Evolutionary conservation across 306 rosid genomes (phyloP), one percentile per base, ranked within the genome.

Genomic region (Vigna trinervia): DNA sequence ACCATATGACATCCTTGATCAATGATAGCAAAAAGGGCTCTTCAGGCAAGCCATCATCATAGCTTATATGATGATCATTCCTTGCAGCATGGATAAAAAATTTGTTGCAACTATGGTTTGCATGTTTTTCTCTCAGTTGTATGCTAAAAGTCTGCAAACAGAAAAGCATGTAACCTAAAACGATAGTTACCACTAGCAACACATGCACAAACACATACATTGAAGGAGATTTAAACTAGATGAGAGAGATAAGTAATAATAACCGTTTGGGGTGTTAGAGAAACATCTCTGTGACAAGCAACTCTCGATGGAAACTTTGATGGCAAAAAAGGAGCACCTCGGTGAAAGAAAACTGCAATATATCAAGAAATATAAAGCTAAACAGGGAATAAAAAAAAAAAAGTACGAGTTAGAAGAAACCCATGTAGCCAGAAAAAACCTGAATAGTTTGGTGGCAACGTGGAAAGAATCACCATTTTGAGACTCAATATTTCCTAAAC

Each of bases 1-100:
- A 94, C 97, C 97, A 80, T 20, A 85, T 7, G 69, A 73, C 54
- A 28, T 94, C 93, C 79, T 82, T 88, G 65, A 88, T 45, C n/a
- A 86, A 59, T 71, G 73, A 80, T 61, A 87, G 73, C 86, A 82
- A 69, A 84, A 87, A 83, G 30, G 98, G 89, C 73, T 94, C 97
- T 67, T 83, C 69, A 57, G 87, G 78, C 15, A 64, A 76, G 66
- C 79, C 93, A 41, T 85, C 84, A 70, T 83, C 85, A 68, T 66
- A 78, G 63, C 79, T 83, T 26, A 84, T 62, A 20, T 65, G 85
- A 41, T 26, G 88, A 74, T 73, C 83, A 71, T 85, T 78, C 71
- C 77, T 85, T 76, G 90, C 73, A 36, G 82, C 84, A 59, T 66
- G 67, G 20, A 77, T 81, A 53, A 61, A 82, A 47, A 54, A 50